Conservation (phyloP, 192 early-diverging fungal species). For the Diversispora eburnea region DNA sequence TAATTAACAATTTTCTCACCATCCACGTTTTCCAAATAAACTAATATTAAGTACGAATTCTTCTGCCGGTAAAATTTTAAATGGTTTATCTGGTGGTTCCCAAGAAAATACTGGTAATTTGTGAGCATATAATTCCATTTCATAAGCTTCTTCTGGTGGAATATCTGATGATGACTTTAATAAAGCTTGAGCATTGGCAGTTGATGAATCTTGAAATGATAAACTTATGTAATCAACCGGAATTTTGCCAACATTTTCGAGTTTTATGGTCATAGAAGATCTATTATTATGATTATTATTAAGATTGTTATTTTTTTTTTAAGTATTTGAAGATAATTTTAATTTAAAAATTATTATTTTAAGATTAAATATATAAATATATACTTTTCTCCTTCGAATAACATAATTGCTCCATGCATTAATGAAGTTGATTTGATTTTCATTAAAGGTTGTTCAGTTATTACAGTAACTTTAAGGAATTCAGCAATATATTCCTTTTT, state of each 20-base stretch:
- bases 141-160: conserved; percentile 68
- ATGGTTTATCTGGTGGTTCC: conserved; percentile 38
- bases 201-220: conserved; percentile 54
- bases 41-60: conserved; percentile 55
- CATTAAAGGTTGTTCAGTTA: conserved; percentile 63
- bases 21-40: conserved; percentile 68
- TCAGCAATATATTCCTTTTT: conserved; percentile 14
- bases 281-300: conserved; percentile 34
- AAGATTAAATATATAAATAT: neutral
- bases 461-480: conserved; percentile 52
- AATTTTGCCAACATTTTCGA: conserved; percentile 75
- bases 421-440: conserved; percentile 60
- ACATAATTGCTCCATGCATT: conserved; percentile 68
- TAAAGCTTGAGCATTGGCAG: conserved; percentile 24
- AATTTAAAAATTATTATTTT: too few relatives aligned
- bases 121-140: conserved; percentile 65
- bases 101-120: conserved; percentile 55
- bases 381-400: conserved; percentile 80
- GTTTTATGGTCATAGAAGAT: conserved; percentile 53
- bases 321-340: neutral
- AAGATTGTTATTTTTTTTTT: neutral
- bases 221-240: conserved; percentile 66
- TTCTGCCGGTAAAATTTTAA: conserved; percentile 52
- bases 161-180: conserved; percentile 46
- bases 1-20: conserved; percentile 38